A percentile compares a stretch with the other conserved stretches of the same genome.
Evolutionary conservation across 2,329 filamentous ascomycete genomes (phyloP).

Genomic region (Bretziella fagacearum): DNA sequence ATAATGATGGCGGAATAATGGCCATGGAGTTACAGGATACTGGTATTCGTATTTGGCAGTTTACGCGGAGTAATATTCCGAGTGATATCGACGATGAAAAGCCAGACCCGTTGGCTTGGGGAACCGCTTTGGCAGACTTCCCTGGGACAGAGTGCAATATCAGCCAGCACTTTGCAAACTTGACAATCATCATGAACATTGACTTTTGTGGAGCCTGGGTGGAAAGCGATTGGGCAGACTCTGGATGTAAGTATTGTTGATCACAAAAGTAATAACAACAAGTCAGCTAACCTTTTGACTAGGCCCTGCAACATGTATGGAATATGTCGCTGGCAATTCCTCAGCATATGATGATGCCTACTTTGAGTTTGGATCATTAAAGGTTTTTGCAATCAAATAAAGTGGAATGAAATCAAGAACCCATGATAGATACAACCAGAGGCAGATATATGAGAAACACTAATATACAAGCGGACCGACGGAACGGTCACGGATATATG

Average conservation of each 20-base stretch:
- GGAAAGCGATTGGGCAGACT: conserved; percentile 28
- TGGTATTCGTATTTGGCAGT: conserved; percentile 49
- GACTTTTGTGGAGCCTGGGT: conserved; percentile 44
- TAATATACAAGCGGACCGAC: conserved; percentile 4
- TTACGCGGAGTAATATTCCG: conserved; percentile 31
- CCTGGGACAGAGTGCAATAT: conserved; percentile 46
- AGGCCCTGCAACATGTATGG: conserved; percentile 38
- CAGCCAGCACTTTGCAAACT: conserved; percentile 41
- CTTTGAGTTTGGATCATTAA: conserved; percentile 47
- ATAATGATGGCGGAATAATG: conserved; percentile 38
- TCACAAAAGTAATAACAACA: not conserved
- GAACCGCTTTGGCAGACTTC: conserved; percentile 45
- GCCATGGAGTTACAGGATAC: conserved; percentile 43
- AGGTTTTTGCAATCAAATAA: conserved; percentile 30
- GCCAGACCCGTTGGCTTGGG: conserved; percentile 47
- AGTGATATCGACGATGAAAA: conserved; percentile 31
- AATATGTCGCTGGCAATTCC: conserved; percentile 41
- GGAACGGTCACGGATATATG: not conserved
- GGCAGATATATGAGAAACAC: not conserved
- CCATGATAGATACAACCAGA: not conserved
- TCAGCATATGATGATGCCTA: conserved; percentile 40
- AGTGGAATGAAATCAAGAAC: not conserved
- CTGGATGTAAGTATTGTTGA: conserved; percentile 25
- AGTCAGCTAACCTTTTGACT: not conserved
- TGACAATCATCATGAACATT: conserved; percentile 50